A percentile compares a stretch with the other conserved stretches of the same genome.
phyloP scores from a whole-genome alignment of 169 alveolate genomes.

The Babesia ovis region DNA sequence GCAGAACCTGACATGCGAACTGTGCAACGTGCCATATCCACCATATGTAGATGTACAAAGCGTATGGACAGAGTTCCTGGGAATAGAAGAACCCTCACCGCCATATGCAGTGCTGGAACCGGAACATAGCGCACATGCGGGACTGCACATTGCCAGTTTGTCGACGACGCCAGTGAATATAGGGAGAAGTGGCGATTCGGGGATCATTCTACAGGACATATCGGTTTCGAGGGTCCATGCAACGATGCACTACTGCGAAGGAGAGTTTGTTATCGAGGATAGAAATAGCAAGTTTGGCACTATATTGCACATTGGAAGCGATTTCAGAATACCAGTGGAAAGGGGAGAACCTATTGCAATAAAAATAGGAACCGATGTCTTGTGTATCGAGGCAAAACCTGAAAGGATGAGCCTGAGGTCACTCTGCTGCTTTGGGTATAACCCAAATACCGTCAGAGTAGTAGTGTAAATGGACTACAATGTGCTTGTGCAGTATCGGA shows the following conservation, averaged over 20 bases:
- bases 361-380: conserved; percentile 55
- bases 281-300: conserved; percentile 94
- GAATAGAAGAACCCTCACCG: conserved; percentile 83
- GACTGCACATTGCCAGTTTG: conserved; percentile 80
- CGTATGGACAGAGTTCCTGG: conserved; percentile 80
- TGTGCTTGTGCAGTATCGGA: no score
- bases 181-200: conserved; percentile 94
- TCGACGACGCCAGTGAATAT: conserved; percentile 69
- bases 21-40: conserved; percentile 90
- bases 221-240: conserved; percentile 94
- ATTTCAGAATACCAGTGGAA: conserved; percentile 42
- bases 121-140: conserved; percentile 66
- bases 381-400: conserved; percentile 33
- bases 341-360: conserved; percentile 36
- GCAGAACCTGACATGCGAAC: conserved; percentile 90
- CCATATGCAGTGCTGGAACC: conserved; percentile 85
- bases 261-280: conserved; percentile 91
- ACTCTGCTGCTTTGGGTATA: conserved; percentile 28
- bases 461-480: no score
- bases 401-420: conserved; percentile 12
- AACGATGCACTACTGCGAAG: conserved; percentile 77
- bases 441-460: conserved; percentile 8
- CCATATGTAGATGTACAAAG: conserved; percentile 71
- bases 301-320: conserved; percentile 73
- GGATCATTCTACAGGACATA: conserved; percentile 91